Conservation (phyloP, 2,329 filamentous ascomycete species). For the Fusarium denticulatum region DNA sequence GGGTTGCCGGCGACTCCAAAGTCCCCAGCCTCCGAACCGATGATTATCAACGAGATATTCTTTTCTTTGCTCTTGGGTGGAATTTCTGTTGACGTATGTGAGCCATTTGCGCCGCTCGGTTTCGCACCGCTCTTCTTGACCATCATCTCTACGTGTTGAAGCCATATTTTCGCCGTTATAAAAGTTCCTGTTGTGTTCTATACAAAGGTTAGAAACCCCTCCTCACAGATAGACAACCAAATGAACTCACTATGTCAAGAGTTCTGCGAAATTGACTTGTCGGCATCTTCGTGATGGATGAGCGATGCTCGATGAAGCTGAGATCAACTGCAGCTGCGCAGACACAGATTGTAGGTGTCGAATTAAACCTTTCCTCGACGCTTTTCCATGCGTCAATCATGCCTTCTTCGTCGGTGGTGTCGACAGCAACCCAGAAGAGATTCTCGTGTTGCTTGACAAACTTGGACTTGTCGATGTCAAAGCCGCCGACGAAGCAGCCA, state of each 20-base stretch:
- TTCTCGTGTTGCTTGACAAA: background rate
- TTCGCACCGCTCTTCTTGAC: accelerated
- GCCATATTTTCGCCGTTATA: background rate
- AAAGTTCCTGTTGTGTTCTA: background rate
- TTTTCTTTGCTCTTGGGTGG: accelerated
- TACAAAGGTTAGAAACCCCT: background rate
- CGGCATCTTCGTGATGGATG: background rate
- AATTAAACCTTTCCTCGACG: background rate
- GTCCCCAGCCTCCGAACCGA: background rate
- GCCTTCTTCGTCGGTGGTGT: background rate
- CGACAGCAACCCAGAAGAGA: background rate
- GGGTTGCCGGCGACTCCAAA: background rate
- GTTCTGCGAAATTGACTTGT: background rate
- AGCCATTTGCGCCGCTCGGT: background rate
- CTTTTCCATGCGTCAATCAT: accelerated
- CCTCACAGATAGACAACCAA: no score
- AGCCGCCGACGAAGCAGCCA: background rate
- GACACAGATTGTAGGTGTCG: accelerated
- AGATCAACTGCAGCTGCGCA: background rate
- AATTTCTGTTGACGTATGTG: accelerated
- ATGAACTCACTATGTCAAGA: background rate
- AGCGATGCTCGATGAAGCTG: background rate
- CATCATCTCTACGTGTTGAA: background rate
- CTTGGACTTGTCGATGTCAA: background rate
- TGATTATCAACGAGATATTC: background rate